Percentiles rank a stretch among this genome's conserved stretches.
Evolutionary conservation across 257 asterid species (phyloP).

Genomic region (Solanum paucissectum): DNA sequence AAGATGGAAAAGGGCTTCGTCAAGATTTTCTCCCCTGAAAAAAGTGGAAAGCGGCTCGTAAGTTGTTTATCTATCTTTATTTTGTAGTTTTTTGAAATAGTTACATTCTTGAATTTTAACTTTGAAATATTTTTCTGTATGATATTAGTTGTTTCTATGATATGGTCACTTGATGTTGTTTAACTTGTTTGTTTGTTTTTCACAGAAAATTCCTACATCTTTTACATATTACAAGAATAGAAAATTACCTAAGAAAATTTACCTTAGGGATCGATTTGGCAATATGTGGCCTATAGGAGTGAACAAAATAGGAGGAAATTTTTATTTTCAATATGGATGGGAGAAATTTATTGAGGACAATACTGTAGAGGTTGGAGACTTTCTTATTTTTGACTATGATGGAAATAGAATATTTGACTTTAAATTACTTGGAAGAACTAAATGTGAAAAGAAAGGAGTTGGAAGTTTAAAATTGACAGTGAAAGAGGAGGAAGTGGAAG

Average conservation of each 20-base stretch:
- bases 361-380: neutral
- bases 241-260: neutral
- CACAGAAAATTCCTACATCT: neutral
- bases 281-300: neutral
- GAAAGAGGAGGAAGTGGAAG: neutral
- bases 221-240: neutral
- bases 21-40: neutral
- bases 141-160: neutral
- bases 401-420: neutral
- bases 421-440: neutral
- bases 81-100: no score
- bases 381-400: neutral
- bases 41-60: neutral
- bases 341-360: neutral
- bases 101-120: neutral
- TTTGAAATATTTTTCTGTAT: neutral
- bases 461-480: neutral
- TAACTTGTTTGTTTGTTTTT: neutral
- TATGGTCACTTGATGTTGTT: neutral
- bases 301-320: neutral
- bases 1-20: neutral
- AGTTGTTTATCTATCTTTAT: neutral
- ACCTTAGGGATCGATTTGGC: neutral
- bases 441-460: neutral
- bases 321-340: constrained; percentile 1